Conservation (phyloP, 208 protist genomes). For the Crithidia mellificae region DNA sequence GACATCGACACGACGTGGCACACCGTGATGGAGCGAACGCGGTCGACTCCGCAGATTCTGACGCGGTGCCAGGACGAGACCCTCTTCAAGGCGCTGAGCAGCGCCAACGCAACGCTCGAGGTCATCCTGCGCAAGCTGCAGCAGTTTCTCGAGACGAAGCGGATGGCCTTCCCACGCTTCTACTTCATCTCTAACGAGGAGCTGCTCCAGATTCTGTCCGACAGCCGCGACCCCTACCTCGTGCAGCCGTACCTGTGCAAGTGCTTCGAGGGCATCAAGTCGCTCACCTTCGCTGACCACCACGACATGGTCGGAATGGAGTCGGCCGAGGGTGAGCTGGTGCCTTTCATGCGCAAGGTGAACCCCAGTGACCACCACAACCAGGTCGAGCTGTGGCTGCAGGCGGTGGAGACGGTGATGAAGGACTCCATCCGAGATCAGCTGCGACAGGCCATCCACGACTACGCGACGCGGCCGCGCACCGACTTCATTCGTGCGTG, state of each 20-base stretch:
- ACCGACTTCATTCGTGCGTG: slow-evolving; percentile 92
- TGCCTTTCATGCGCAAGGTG: slow-evolving; percentile 79
- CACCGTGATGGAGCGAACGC: slow-evolving; percentile 91
- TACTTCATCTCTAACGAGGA: slow-evolving; percentile 97
- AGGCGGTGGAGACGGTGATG: slow-evolving; percentile 93
- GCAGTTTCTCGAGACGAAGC: slow-evolving; percentile 98
- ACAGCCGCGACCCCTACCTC: slow-evolving; percentile 94
- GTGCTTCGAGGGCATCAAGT: slow-evolving; percentile 96
- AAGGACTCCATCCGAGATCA: slow-evolving; percentile 86
- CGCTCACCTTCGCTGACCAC: slow-evolving; percentile 88
- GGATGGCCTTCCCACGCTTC: slow-evolving; percentile 96
- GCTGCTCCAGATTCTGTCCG: slow-evolving; percentile 95
- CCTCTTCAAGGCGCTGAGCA: slow-evolving; percentile 89
- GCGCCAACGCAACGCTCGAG: slow-evolving; percentile 94
- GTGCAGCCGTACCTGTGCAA: slow-evolving; percentile 96
- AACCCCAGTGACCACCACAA: slow-evolving; percentile 89
- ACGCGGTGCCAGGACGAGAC: slow-evolving; percentile 92
- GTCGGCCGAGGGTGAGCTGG: slow-evolving; percentile 89
- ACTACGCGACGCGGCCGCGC: slow-evolving; percentile 78
- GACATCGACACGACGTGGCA: slow-evolving; percentile 95
- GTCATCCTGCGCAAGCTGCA: slow-evolving; percentile 96
- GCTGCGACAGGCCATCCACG: slow-evolving; percentile 80
- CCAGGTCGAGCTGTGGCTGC: slow-evolving; percentile 96
- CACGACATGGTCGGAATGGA: slow-evolving; percentile 93
- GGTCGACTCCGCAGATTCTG: slow-evolving; percentile 82